These are phyloP conservation scores for Phytopythium vexans DNA, from an alignment of 352 stramenopile species.

Conservation along the genomic window DNA sequence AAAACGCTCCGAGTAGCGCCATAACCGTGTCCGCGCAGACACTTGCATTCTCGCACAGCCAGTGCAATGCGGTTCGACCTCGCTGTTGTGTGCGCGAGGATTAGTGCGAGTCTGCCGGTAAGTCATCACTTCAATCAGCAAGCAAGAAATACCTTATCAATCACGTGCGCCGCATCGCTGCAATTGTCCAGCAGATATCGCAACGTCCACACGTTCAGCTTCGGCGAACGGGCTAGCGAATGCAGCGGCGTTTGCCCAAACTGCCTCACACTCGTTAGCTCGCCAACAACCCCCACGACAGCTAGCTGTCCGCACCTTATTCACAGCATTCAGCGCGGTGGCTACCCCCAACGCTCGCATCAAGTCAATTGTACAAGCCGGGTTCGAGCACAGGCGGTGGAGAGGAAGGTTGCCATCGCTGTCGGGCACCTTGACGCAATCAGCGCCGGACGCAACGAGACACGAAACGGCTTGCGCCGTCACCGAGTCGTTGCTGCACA, in stretches of 20 bases:
- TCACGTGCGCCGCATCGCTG: conserved; percentile 20
- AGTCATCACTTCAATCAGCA: neutral
- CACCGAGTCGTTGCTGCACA: conserved; percentile 45
- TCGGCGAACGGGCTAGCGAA: conserved; percentile 24
- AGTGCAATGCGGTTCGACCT: conserved; percentile 52
- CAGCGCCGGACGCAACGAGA: conserved; percentile 29
- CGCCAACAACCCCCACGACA: neutral
- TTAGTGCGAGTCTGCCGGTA: conserved; percentile 1
- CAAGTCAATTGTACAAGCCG: conserved; percentile 36
- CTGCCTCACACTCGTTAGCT: conserved; percentile 9
- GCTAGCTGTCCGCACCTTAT: conserved; percentile 22
- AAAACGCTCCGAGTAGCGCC: conserved; percentile 16
- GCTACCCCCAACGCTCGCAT: conserved; percentile 29
- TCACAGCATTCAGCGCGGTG: conserved; percentile 33
- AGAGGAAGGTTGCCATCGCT: conserved; percentile 40
- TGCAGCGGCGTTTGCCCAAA: conserved; percentile 43
- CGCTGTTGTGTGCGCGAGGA: conserved; percentile 17
- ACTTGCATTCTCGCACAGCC: conserved; percentile 36
- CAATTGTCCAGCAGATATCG: conserved; percentile 34
- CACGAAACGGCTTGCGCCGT: conserved; percentile 33
- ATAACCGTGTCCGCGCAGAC: conserved; percentile 18
- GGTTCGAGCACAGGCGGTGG: conserved; percentile 50
- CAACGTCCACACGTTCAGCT: conserved; percentile 28
- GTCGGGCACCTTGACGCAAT: conserved; percentile 34
- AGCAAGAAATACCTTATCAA: conserved; percentile 29